Base-by-base conservation (phyloP, 805 yeast species). In the Ogataea ramenticola region DNA sequence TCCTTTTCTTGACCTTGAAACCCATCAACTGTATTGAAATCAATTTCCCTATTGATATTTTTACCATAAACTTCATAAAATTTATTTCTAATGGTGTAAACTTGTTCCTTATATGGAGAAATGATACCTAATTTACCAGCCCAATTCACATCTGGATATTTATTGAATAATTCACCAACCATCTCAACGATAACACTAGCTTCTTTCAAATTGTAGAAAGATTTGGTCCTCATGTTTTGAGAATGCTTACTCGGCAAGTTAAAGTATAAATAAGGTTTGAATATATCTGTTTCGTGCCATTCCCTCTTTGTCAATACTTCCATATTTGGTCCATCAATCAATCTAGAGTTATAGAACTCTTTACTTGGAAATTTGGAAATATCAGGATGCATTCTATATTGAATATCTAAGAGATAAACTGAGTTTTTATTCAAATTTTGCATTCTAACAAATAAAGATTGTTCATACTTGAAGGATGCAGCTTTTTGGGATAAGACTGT, bases 1-100 rank as follows among this genome's bases (percentile, higher is more conserved):
- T 91, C 97, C 62, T 91, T 93, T 59, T 93, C 99, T 63, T 93
- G 98, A 50, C 96, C 97, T 67, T 89, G 99, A 60, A 90, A 93
- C 1, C 98, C 99, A 72, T 93, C 99, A 47, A 93, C 89, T 0
- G 99, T 88, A 57, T 90, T 89, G 65, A 93, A 89, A 57, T 86
- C 95, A 40, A 95, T 79, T 43, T 77, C 81, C 27, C 75, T 71
- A 17, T 74, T 60, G 30, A 91, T 82, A 3, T 67, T 56, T 2
- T 67, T 67, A 11, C 98, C 98, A 55, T 75, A 84, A 43, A 67
- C 67, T 15, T 68, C 66, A 6, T 66, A 60, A 55, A 93, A 91
- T 1, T 71, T 61, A 17, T 72, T 70, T 49, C 76, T 76, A 45
- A 93, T 57, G 2, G 72, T 66, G 31, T 71, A 55, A 35, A 88